These are phyloP conservation scores for Penicillium simplicissimum DNA, from an alignment of 495 filamentous ascomycete species.

Conservation along the genomic window DNA sequence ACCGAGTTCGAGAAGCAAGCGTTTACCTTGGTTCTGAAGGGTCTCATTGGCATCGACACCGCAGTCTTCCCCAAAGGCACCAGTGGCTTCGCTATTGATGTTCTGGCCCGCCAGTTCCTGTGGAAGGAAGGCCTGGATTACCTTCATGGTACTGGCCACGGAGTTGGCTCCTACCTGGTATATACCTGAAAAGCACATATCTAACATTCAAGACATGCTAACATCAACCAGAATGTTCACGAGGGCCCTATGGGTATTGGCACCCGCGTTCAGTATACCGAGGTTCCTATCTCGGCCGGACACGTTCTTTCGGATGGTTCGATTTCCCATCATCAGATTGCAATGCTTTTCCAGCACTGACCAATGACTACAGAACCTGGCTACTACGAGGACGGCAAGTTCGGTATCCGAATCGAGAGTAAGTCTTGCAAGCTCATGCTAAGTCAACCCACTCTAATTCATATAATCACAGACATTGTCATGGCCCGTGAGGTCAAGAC, in stretches of 20 bases:
- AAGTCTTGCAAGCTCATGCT: slow-evolving; percentile 23
- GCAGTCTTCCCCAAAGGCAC: slow-evolving; percentile 94
- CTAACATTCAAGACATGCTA: neutral
- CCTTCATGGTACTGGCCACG: slow-evolving; percentile 95
- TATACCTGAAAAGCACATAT: slow-evolving; percentile 7
- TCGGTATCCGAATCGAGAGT: slow-evolving; percentile 98
- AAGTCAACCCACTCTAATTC: slow-evolving; percentile 16
- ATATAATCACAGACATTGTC: slow-evolving; percentile 58
- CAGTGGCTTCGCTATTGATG: slow-evolving; percentile 87
- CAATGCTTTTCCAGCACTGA: slow-evolving; percentile 17
- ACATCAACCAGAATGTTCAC: slow-evolving; percentile 74
- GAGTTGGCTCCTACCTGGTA: slow-evolving; percentile 84
- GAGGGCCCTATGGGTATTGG: slow-evolving; percentile 98
- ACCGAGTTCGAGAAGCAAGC: slow-evolving; percentile 84
- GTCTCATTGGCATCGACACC: slow-evolving; percentile 86
- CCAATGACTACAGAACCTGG: slow-evolving; percentile 71
- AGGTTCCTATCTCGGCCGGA: slow-evolving; percentile 85
- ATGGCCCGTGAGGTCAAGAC: slow-evolving; percentile 88
- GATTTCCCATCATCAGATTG: slow-evolving; percentile 6
- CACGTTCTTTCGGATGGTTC: slow-evolving; percentile 85
- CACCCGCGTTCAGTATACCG: slow-evolving; percentile 84
- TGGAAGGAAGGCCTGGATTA: slow-evolving; percentile 95
- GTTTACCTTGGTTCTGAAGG: slow-evolving; percentile 95
- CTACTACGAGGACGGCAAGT: slow-evolving; percentile 96
- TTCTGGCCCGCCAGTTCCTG: slow-evolving; percentile 84